Base-by-base conservation (phyloP, 1,139 yeast genomes). In the Arxiozyma slooffiae region DNA sequence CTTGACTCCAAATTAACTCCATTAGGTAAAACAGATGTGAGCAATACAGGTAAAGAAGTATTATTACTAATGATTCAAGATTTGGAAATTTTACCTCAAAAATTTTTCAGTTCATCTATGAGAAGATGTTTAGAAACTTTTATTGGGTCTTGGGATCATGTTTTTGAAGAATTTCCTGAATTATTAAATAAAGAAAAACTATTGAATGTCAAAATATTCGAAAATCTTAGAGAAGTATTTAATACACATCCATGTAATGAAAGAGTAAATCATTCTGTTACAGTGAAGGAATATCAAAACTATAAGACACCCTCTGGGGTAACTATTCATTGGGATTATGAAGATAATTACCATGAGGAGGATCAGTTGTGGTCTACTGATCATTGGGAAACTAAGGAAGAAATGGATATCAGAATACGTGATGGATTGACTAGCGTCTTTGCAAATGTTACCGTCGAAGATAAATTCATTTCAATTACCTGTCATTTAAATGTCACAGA, bases 161-260 rank as follows among this genome's bases (percentile, higher is more conserved):
- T 48, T 9, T 48, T 48, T 30, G 16, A 38, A 24, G 38, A 24
- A 20, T 44, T 38, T 22, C 38, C 26, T 11, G 34, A 18, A 6
- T 16, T 36, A 17, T 11, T 23, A 22, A 21, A n/a, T 16, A 41
- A 24, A 11, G 7, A 26, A 37, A 7, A 34, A 16, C 24, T 22
- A 26, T 20, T 48, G 4, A 37, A 42, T 7, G 50, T 48, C 7
- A 43, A 42, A 20, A 48, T 48, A 16, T 48, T 68, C 48, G 90
- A 84, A 52, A 71, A 74, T 43, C 59, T 83, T 7, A 71, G 92
- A 48, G 92, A 85, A 63, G 80, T 82, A 0, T 73, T 80, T 34
- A 90, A 90, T 1, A 70, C 70, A 16, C 85, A 84, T 62, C 67
- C 80, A 3, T 85, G 92, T 62, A 88, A 85, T 63, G 73, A 77